Base-by-base conservation (phyloP, 306 rosid species). In the Cyamopsis tetragonoloba region DNA sequence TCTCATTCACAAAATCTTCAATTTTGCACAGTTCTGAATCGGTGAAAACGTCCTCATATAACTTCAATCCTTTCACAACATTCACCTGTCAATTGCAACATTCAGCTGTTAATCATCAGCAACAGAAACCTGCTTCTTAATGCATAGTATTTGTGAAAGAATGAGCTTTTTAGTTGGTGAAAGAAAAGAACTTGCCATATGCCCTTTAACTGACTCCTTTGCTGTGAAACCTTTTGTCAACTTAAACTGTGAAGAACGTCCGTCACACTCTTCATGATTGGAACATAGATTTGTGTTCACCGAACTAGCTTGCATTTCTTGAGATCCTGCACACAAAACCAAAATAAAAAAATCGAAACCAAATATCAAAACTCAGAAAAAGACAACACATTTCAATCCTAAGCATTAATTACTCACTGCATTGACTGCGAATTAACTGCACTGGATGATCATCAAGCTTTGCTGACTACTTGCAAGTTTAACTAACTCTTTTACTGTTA, bases 201-300 rank as follows among this genome's bases (percentile, higher is more conserved):
- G 99, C 67, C 95, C 96, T 75, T 87, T 95, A 70, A 91, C 86
- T 0, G 86, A 81, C 77, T 95, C 99, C 77, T 95, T 95, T 47
- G 99, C 97, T 24, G 95, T 67, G 81, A 95, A 95, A 61, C 99
- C 99, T 81, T 95, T 95, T 2, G 96, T 95, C 79, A 90, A 80
- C 70, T 88, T 91, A 72, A 95, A 82, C 68, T 80, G 95, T 14
- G 80, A 51, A n/a, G 79, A 54, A 67, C 97, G 96, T 58, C 89
- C 95, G 62, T 82, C 99, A 35, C 99, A 95, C 35, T 86, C 95
- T 41, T 81, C 95, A 77, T 95, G 99, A 73, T 95, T 82, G 37
- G 78, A 66, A 55, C 97, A 95, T 71, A 95, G 73, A 49, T 84
- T 83, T 22, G 31, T 56, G 48, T 76, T 81, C 68, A 67, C 77